phyloP scores from a whole-genome alignment of 306 rosid genomes.

The Vigna nakashimae region DNA sequence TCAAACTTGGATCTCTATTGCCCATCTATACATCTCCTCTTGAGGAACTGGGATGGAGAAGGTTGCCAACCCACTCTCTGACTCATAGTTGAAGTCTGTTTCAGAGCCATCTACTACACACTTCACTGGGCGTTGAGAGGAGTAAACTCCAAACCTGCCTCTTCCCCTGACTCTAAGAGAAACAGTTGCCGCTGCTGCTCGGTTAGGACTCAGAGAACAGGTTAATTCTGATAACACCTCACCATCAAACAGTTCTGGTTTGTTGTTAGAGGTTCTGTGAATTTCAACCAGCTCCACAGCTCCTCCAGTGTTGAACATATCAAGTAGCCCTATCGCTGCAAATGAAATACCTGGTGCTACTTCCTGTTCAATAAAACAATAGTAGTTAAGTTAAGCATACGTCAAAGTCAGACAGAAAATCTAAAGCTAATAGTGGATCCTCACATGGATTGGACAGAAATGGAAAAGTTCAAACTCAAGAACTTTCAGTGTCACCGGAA shows the following conservation, averaged over 20 bases:
- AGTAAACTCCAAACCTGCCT: constrained; percentile 81
- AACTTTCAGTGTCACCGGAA: constrained; percentile 81
- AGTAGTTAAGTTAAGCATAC: constrained; percentile 21
- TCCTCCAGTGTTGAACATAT: constrained; percentile 84
- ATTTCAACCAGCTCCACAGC: constrained; percentile 72
- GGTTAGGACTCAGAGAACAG: constrained; percentile 50
- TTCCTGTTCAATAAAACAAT: constrained; percentile 53
- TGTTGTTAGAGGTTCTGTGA: constrained; percentile 46
- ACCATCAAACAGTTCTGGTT: constrained; percentile 56
- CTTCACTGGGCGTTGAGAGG: constrained; percentile 65
- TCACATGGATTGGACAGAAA: constrained; percentile 79
- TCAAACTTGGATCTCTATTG: constrained; percentile 69
- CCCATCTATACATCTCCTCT: constrained; percentile 75
- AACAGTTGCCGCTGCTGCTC: constrained; percentile 57
- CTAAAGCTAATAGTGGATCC: constrained; percentile 8
- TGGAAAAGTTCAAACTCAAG: constrained; percentile 91
- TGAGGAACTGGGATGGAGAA: constrained; percentile 61
- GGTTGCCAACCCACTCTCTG: constrained; percentile 64
- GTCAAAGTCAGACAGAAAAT: not conserved
- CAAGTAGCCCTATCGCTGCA: constrained; percentile 86
- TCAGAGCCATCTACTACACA: constrained; percentile 58
- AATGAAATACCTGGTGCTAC: constrained; percentile 62
- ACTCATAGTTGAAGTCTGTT: constrained; percentile 56
- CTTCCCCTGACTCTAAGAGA: constrained; percentile 68
- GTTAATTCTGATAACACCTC: constrained; percentile 53